Percentiles rank a stretch among this genome's conserved stretches.
Evolutionary conservation across 305 asterid species (phyloP).

Genomic region (Plantago coronopus): DNA sequence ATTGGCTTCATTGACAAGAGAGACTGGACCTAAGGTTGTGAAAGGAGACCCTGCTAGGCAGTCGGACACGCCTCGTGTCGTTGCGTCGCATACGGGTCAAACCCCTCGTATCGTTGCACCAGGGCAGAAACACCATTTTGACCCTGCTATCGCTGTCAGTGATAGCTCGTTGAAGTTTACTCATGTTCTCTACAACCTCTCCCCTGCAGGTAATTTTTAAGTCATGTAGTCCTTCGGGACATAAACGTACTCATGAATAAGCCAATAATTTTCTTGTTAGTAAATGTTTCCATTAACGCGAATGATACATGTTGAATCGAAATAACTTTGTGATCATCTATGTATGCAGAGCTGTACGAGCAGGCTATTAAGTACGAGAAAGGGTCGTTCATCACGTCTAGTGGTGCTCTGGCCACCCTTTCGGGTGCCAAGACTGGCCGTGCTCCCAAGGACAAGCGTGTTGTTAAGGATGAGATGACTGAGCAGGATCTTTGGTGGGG

Average conservation of each 20-base stretch:
- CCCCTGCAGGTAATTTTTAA: constrained; percentile 74
- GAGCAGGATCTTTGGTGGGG: constrained; percentile 98
- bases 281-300: too few relatives aligned
- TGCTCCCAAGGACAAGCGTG: constrained; percentile 94
- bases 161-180: constrained; percentile 92
- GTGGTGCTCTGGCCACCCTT: constrained; percentile 91
- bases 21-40: constrained; percentile 88
- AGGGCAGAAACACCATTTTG: constrained; percentile 41
- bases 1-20: constrained; percentile 88
- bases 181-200: constrained; percentile 90
- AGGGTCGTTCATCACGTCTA: constrained; percentile 87
- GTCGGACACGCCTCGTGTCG: constrained; percentile 63
- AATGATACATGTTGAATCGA: neutral
- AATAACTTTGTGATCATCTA: constrained; percentile 6
- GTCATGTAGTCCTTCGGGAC: too few relatives aligned
- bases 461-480: constrained; percentile 77
- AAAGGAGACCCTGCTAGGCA: constrained; percentile 79
- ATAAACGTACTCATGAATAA: too few relatives aligned
- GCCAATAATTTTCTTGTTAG: neutral
- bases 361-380: constrained; percentile 86
- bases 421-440: constrained; percentile 99
- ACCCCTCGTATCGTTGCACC: constrained; percentile 49
- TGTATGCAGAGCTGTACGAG: constrained; percentile 89
- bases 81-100: constrained; percentile 4
- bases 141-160: constrained; percentile 56